phyloP scores from a whole-genome alignment of 768 basidiomycete genomes.

The Lactarius quietus region DNA sequence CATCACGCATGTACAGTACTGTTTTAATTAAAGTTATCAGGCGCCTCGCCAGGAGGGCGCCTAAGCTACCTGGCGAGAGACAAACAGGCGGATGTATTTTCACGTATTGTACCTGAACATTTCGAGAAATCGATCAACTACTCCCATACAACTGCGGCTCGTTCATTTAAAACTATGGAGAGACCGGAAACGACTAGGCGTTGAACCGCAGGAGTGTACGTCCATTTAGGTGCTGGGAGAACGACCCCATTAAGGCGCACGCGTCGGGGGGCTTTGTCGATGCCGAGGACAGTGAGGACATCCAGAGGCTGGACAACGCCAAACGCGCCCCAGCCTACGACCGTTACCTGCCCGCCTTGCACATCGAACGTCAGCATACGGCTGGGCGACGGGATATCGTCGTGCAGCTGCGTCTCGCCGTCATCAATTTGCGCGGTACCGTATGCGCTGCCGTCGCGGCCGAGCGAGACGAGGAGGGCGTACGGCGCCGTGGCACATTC shows the following conservation, averaged over 20 bases:
- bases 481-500: constrained; percentile 63
- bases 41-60: not conserved
- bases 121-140: not conserved
- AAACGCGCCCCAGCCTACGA: constrained; percentile 42
- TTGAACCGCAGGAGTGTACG: constrained; percentile 15
- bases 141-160: constrained; percentile 9
- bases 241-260: constrained; percentile 6
- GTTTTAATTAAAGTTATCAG: not conserved
- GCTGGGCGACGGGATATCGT: constrained; percentile 42
- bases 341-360: constrained; percentile 34
- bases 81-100: not conserved
- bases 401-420: constrained; percentile 49
- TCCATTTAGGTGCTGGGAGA: constrained; percentile 14
- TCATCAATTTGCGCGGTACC: constrained; percentile 70
- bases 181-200: constrained; percentile 16
- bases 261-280: constrained; percentile 12
- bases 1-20: not conserved
- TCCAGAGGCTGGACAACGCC: constrained; percentile 45
- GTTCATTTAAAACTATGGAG: constrained; percentile 15
- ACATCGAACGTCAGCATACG: constrained; percentile 47
- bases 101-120: not conserved
- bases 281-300: constrained; percentile 57
- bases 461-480: constrained; percentile 56
- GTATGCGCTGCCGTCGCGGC: constrained; percentile 45
- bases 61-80: not conserved